Conservation (phyloP, 495 filamentous ascomycete species). For the Chaetomium fimeti region DNA sequence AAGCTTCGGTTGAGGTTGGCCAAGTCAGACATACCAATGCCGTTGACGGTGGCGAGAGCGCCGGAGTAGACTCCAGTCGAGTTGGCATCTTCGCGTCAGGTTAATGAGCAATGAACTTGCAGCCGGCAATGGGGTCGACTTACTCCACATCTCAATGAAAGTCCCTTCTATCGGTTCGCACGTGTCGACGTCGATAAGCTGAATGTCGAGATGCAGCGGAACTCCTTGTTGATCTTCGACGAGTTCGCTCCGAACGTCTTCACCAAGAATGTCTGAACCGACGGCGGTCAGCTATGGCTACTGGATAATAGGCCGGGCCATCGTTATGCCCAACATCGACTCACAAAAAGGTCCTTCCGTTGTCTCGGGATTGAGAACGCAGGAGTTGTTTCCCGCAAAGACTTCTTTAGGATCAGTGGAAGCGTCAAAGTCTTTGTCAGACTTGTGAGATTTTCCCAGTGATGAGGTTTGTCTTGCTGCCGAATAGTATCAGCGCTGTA, state of each 20-base stretch:
- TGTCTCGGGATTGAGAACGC: slow-evolving; percentile 53
- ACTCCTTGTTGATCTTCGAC: slow-evolving; percentile 56
- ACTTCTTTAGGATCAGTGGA: slow-evolving; percentile 21
- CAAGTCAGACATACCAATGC: slow-evolving; percentile 37
- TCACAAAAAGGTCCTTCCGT: slow-evolving; percentile 56
- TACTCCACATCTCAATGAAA: slow-evolving; percentile 60
- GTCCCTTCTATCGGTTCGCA: slow-evolving; percentile 55
- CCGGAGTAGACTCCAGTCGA: slow-evolving; percentile 54
- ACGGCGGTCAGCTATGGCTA: background rate
- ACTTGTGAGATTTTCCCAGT: background rate
- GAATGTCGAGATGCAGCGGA: slow-evolving; percentile 58
- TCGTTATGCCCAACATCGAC: background rate
- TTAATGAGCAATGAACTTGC: background rate
- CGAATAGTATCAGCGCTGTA: background rate
- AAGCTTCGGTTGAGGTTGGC: slow-evolving; percentile 49
- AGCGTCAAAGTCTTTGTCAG: background rate
- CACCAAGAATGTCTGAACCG: slow-evolving; percentile 37
- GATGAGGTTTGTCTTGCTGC: background rate
- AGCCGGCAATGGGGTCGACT: background rate
- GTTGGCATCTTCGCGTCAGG: background rate
- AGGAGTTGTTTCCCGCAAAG: slow-evolving; percentile 51
- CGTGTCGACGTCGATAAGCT: slow-evolving; percentile 57
- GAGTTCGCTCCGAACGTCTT: slow-evolving; percentile 55
- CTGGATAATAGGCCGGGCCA: background rate
- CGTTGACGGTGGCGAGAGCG: slow-evolving; percentile 46